Percentiles rank a stretch among this genome's conserved stretches.
Evolutionary conservation across 1,284 basidiomycete genomes (phyloP).

Genomic region (Trametes versicolor): DNA sequence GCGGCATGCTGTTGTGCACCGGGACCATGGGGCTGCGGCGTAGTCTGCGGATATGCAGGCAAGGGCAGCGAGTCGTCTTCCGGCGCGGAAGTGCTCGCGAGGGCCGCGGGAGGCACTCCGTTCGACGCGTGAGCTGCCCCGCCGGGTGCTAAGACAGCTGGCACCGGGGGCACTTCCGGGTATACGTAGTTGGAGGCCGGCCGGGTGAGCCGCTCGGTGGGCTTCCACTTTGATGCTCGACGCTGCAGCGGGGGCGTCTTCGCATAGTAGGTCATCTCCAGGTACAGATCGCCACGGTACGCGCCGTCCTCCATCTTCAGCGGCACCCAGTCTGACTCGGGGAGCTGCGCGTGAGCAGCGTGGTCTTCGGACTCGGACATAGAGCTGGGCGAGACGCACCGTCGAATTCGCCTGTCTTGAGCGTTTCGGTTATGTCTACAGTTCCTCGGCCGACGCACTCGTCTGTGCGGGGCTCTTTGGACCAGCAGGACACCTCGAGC

Average conservation of each 20-base stretch:
- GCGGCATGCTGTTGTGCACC: not conserved
- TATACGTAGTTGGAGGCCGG: constrained; percentile 32
- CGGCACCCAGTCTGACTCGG: constrained; percentile 70
- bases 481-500: constrained; percentile 70
- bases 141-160: not conserved
- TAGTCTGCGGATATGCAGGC: not conserved
- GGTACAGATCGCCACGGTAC: constrained; percentile 74
- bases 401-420: constrained; percentile 80
- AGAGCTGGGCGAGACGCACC: constrained; percentile 52
- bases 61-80: constrained; percentile 4
- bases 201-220: constrained; percentile 53
- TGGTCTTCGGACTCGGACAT: not conserved
- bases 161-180: constrained; percentile 14
- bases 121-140: not conserved
- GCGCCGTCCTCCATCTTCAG: constrained; percentile 61
- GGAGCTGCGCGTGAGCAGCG: not conserved
- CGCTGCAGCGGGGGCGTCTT: constrained; percentile 60
- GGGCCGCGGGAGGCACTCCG: not conserved
- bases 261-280: constrained; percentile 82
- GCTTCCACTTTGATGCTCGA: constrained; percentile 56
- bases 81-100: not conserved
- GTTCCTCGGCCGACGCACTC: constrained; percentile 69
- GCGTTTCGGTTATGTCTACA: constrained; percentile 71
- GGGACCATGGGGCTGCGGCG: not conserved
- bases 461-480: constrained; percentile 68